Conservation (phyloP, 441 rosid genomes). For the Arabidopsis hybrid region DNA sequence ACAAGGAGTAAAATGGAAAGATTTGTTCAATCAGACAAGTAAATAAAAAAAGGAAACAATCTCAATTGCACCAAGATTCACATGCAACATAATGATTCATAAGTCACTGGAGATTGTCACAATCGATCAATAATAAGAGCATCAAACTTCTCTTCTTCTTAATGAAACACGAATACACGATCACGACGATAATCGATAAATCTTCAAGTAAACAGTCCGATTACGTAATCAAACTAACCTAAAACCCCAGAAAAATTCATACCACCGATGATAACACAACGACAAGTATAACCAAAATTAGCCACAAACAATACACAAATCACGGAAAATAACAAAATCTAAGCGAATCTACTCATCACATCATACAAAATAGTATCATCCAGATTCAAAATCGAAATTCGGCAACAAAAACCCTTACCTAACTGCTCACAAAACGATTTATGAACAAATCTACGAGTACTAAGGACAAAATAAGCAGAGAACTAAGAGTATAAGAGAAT, state of each 20-base stretch:
- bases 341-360: conserved; percentile 4
- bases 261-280: neutral
- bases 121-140: neutral
- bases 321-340: neutral
- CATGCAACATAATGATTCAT: conserved; percentile 11
- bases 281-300: conserved; percentile 14
- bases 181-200: neutral
- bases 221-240: conserved; percentile 17
- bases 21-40: neutral
- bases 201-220: neutral
- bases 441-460: neutral
- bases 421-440: conserved; percentile 6
- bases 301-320: neutral
- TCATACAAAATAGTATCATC: neutral
- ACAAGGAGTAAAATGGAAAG: neutral
- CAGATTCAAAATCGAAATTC: conserved; percentile 4
- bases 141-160: neutral
- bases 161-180: conserved; percentile 6
- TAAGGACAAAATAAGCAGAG: neutral
- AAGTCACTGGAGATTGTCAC: neutral
- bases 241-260: neutral
- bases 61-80: neutral
- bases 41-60: conserved; percentile 24
- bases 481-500: neutral
- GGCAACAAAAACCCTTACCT: conserved; percentile 27